Evolutionary conservation across 495 filamentous ascomycete genomes (phyloP), one percentile per base, ranked within the genome.

Genomic region (Xylaria nigripes): DNA sequence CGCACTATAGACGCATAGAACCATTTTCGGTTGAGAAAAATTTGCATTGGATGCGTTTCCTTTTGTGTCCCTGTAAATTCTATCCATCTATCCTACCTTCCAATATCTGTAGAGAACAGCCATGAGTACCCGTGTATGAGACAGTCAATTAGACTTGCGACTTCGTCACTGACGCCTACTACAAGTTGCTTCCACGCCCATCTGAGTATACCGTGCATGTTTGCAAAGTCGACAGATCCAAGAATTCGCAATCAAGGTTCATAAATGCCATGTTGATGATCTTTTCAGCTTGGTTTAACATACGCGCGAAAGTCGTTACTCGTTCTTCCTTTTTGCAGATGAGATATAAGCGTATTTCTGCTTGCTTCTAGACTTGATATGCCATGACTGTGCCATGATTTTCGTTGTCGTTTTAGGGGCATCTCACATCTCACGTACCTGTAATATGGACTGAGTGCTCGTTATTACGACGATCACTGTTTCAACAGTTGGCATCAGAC

Each of bases 1-100:
- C 23, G 24, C 32, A 54, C 22, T 43, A 48, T 54, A 54, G 51
- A 54, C 51, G 24, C 32, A 48, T 54, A 54, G 51, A 54, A n/a
- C 29, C 43, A 45, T 53, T 46, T 12, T 19, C 21, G 15, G 8
- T 21, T 18, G 30, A 32, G 43, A 29, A 34, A n/a, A n/a, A 42
- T 27, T 22, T 32, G 19, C 12, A 23, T 42, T 48, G 32, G 27
- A 8, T 50, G 13, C 18, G 21, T 42, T 41, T 40, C 32, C 51
- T 19, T 54, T 54, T 36, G 34, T 50, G 44, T 54, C 29, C 16
- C 36, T 54, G 44, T 54, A 54, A 36, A 54, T 32, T 48, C 23
- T 42, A 41, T 48, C 51, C 22, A 36, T 54, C 42, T 30, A 15
- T 24, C 41, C 25, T 21, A 21, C 44, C 45, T 19, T 29, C 19